Conservation (phyloP, 2,329 filamentous ascomycete genomes). For the Exutisphaerella laricina region DNA sequence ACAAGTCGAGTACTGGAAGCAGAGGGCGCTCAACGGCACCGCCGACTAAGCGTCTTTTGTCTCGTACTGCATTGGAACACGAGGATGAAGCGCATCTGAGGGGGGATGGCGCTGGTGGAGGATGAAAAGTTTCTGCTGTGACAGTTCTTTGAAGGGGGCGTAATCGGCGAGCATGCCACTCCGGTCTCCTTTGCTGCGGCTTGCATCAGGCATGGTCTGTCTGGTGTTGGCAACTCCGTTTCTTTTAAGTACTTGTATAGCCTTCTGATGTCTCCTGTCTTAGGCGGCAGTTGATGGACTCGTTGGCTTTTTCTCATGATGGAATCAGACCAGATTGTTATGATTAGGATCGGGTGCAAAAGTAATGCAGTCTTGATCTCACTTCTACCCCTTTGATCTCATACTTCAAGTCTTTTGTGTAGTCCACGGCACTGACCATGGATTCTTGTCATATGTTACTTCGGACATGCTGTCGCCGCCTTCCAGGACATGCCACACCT, state of each 20-base stretch:
- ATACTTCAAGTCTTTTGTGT: too few relatives aligned
- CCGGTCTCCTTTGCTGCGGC: constrained; percentile 15
- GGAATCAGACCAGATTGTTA: not conserved
- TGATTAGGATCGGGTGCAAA: too few relatives aligned
- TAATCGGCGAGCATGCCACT: constrained; percentile 14
- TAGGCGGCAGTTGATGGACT: constrained; percentile 16
- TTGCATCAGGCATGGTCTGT: constrained; percentile 4
- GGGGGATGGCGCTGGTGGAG: constrained; percentile 21
- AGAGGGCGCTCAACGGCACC: constrained; percentile 20
- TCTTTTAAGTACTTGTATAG: constrained; percentile 1
- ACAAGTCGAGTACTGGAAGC: constrained; percentile 34
- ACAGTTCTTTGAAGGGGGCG: constrained; percentile 13
- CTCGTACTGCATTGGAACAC: constrained; percentile 4
- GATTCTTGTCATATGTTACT: too few relatives aligned
- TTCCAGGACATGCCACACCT: too few relatives aligned
- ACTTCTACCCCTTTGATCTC: too few relatives aligned
- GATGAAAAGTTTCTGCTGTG: constrained; percentile 12
- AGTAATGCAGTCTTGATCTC: too few relatives aligned
- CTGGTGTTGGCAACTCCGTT: not conserved
- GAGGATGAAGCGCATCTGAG: constrained; percentile 9
- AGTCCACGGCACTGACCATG: too few relatives aligned
- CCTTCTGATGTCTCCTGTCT: constrained; percentile 15
- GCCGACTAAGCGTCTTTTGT: constrained; percentile 9
- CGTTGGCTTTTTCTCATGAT: not conserved
- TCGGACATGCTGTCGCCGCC: too few relatives aligned